Conservation (phyloP, 495 filamentous ascomycete species). For the Chaetomidium leptoderma region DNA sequence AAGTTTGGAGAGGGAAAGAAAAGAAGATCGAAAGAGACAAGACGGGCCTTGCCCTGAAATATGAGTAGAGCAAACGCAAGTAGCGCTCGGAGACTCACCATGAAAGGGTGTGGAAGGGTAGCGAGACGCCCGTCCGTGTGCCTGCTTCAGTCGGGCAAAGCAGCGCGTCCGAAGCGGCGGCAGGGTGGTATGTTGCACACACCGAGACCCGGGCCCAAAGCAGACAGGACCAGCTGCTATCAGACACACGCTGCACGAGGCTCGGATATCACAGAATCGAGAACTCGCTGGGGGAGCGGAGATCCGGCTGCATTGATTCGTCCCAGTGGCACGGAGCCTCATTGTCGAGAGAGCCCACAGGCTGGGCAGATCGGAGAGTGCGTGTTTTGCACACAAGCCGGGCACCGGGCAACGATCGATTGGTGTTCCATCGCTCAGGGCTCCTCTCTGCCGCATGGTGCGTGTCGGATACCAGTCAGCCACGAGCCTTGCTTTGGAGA, state of each 20-base stretch:
- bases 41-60: slow-evolving; percentile 18
- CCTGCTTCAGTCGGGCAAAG: slow-evolving; percentile 20
- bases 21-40: slow-evolving; percentile 5
- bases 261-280: slow-evolving; percentile 6
- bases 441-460: slow-evolving; percentile 10
- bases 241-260: neutral
- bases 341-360: slow-evolving; percentile 13
- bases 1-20: neutral
- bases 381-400: slow-evolving; percentile 22
- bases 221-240: slow-evolving; percentile 1
- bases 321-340: slow-evolving; percentile 24
- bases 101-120: neutral
- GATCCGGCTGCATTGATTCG: slow-evolving; percentile 15
- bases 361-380: slow-evolving; percentile 17
- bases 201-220: slow-evolving; percentile 1
- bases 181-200: slow-evolving; percentile 26
- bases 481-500: slow-evolving; percentile 21
- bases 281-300: neutral
- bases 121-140: slow-evolving; percentile 1
- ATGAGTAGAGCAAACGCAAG: slow-evolving; percentile 5
- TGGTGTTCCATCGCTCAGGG: slow-evolving; percentile 16
- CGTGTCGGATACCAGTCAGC: slow-evolving; percentile 12
- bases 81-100: slow-evolving; percentile 12
- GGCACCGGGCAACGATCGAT: slow-evolving; percentile 28
- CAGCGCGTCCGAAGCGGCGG: slow-evolving; percentile 22